phyloP scores from a whole-genome alignment of 306 rosid genomes.

The Trifolium pratense region DNA sequence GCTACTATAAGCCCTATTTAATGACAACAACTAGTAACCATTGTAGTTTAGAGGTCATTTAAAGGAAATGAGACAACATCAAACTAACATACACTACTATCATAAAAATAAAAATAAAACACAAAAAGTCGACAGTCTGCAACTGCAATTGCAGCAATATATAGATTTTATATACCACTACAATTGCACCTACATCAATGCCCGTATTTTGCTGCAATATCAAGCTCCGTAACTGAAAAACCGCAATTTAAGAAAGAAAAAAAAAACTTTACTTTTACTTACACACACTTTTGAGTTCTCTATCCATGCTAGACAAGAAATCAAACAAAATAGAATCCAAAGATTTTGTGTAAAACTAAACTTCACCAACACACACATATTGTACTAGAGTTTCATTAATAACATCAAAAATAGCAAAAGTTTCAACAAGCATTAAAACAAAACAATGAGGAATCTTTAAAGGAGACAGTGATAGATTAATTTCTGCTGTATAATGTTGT shows the following conservation, averaged over 20 bases:
- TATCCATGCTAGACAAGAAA: constrained; percentile 47
- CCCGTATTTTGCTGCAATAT: neutral
- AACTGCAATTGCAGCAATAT: neutral
- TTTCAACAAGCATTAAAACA: neutral
- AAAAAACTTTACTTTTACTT: neutral
- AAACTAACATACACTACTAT: neutral
- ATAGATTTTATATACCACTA: neutral
- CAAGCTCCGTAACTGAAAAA: neutral
- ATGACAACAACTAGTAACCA: neutral
- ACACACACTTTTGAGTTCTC: constrained; percentile 3
- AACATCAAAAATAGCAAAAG: constrained; percentile 48
- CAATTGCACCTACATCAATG: neutral
- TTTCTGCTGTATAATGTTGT: neutral
- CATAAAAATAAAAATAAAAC: neutral
- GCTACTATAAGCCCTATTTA: neutral
- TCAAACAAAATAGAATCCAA: constrained; percentile 45
- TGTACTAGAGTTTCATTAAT: constrained; percentile 54
- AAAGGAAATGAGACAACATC: neutral
- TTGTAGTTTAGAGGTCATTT: neutral
- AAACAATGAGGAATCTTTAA: constrained; percentile 11
- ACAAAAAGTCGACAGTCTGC: neutral
- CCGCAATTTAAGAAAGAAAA: neutral
- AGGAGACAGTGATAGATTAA: neutral
- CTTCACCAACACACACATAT: constrained; percentile 61
- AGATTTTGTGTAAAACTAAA: constrained; percentile 49